Conservation (phyloP, 257 asterid species). For the Leonotis leonurus region DNA sequence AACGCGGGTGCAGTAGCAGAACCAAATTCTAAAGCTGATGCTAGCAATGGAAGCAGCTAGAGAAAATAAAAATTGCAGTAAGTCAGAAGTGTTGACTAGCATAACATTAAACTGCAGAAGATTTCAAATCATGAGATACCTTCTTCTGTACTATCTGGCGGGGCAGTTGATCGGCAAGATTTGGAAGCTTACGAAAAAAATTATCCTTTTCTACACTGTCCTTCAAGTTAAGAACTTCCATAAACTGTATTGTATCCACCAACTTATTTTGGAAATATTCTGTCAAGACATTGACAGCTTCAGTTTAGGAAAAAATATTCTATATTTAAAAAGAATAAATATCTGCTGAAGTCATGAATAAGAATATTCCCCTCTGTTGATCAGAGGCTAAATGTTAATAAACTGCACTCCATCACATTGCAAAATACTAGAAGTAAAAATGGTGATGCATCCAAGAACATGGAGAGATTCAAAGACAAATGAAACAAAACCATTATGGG, state of each 20-base stretch:
- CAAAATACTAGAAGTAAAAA: not conserved
- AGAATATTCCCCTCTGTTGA: not conserved
- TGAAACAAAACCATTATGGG: slow-evolving; percentile 3
- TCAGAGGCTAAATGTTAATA: not conserved
- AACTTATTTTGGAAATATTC: slow-evolving; percentile 95
- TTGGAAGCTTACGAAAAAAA: slow-evolving; percentile 96
- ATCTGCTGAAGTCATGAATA: slow-evolving; percentile 1
- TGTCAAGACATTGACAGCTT: slow-evolving; percentile 34
- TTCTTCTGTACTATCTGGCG: slow-evolving; percentile 91
- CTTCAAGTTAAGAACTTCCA: slow-evolving; percentile 95
- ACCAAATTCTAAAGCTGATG: slow-evolving; percentile 93
- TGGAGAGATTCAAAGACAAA: slow-evolving; percentile 2
- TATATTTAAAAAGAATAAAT: not conserved
- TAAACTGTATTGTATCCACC: slow-evolving; percentile 95
- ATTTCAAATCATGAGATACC: slow-evolving; percentile 33
- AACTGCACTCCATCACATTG: not conserved
- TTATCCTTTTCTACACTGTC: slow-evolving; percentile 97
- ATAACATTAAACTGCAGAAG: slow-evolving; percentile 7
- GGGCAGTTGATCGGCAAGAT: slow-evolving; percentile 93
- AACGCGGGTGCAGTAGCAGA: slow-evolving; percentile 99
- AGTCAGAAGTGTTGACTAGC: slow-evolving; percentile 1
- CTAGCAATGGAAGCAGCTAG: slow-evolving; percentile 91
- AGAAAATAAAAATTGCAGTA: slow-evolving; percentile 18
- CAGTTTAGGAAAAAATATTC: slow-evolving; percentile 12
- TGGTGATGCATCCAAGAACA: slow-evolving; percentile 1